Base-by-base conservation (phyloP, 306 rosid genomes). In the Canavalia gladiata region DNA sequence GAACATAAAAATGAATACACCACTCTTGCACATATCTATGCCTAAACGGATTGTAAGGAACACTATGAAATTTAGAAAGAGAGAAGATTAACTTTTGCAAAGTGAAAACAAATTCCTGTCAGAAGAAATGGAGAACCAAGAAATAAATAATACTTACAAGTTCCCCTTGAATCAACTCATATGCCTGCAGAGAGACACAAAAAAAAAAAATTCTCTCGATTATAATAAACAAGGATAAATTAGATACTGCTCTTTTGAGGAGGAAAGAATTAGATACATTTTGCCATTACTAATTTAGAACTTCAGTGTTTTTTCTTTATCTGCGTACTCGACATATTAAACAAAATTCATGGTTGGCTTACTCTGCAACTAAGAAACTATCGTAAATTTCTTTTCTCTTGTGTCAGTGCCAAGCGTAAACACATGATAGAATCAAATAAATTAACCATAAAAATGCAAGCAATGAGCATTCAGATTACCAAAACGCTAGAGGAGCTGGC, bases 101-200 rank as follows among this genome's bases (percentile, higher is more conserved):
- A 56, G 39, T 50, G 34, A 33, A 55, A 70, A 56, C 28, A 70
- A 63, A 18, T 12, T 54, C 43, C 7, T 71, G 39, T 2, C 7
- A 70, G 18, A 80, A 37, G 52, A 18, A 52, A 79, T 18, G 12
- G 46, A 85, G 74, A 73, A 51, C 49, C 76, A 45, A 37, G 55
- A 60, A 65, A 59, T 66, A 70, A 42, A 75, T 7, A 81, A 69
- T 72, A 85, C 98, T 90, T 87, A 95, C 99, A 46, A 90, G 95
- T 76, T 83, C 94, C 77, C 98, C 99, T 89, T 95, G 99, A 89
- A 95, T 84, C 74, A 95, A 89, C 56, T 95, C 97, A 85, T 88
- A 91, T 18, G 92, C 97, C 99, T 93, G 92, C 88, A 80, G 54
- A 18, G 5, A 34, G 8, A 43, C 41, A 83, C 58, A 82, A 52